Percentiles rank a stretch among this genome's conserved stretches.
Evolutionary conservation across 352 stramenopile species (phyloP).

Genomic region (Globisporangium radiosum): DNA sequence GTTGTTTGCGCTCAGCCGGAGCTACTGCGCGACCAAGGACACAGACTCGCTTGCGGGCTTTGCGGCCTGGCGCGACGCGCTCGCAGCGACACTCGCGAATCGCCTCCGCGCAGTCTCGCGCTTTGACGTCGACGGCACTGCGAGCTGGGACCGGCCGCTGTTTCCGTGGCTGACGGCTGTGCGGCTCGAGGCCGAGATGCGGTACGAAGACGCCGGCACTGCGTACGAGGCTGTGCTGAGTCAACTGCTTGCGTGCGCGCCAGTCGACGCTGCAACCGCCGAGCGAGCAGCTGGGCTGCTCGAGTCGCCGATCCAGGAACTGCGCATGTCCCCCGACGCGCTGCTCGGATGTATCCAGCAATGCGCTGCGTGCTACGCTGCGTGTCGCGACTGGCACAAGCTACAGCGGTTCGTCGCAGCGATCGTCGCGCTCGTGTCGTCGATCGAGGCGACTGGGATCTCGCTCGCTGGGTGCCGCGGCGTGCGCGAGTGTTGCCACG

Average conservation of each 20-base stretch:
- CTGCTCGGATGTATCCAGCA: conserved; percentile 43
- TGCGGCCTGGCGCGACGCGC: conserved; percentile 27
- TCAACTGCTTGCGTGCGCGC: background rate
- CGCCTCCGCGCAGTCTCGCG: conserved; percentile 12
- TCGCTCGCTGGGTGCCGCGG: conserved; percentile 19
- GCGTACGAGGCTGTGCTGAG: conserved; percentile 37
- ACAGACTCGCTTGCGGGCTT: conserved; percentile 43
- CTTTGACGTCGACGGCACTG: conserved; percentile 8
- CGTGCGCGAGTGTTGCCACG: conserved; percentile 25
- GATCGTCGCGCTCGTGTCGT: conserved; percentile 21
- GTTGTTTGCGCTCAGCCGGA: conserved; percentile 36
- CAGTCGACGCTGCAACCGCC: background rate
- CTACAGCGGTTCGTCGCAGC: conserved; percentile 22
- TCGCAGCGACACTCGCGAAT: conserved; percentile 23
- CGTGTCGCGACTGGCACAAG: conserved; percentile 35
- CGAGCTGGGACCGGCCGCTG: conserved; percentile 15
- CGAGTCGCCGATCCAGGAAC: conserved; percentile 20
- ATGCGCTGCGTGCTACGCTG: conserved; percentile 39
- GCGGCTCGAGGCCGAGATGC: conserved; percentile 42
- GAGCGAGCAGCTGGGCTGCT: conserved; percentile 18
- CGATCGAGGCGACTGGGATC: conserved; percentile 15
- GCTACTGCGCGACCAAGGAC: conserved; percentile 45
- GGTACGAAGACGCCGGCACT: conserved; percentile 54
- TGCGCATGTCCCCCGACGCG: conserved; percentile 28
- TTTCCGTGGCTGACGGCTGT: conserved; percentile 38